Base-by-base conservation (phyloP, 495 filamentous ascomycete species). In the Aspergillus avenaceus region DNA sequence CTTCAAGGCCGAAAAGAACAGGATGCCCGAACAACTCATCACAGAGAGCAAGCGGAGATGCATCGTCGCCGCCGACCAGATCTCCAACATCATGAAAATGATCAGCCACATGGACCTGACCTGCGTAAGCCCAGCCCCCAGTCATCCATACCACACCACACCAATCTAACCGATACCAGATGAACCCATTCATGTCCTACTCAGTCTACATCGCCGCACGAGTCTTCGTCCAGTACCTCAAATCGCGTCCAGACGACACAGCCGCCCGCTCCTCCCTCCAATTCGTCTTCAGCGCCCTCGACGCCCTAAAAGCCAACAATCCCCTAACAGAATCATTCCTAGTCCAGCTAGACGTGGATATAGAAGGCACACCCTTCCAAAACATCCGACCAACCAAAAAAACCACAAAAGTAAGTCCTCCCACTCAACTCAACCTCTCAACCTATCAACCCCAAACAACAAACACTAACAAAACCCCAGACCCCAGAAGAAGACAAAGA, bases 131-230 rank as follows among this genome's bases (percentile, higher is more conserved):
- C 21, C 11, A n/a, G 13, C n/a, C n/a, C n/a, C n/a, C n/a, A 8
- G 23, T 31, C 5, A 14, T 79, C 41, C 40, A 13, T 12, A n/a
- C 13, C 48, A 18, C 9, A 6, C 16, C 13, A 16, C 24, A 19
- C 8, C 38, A 21, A 8, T 24, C 64, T 76, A 38, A 77, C 42
- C 5, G 8, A 5, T 38, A 13, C 16, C 60, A 97, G 93, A 88
- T 96, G 84, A 96, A 96, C 56, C 92, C 93, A 0, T 97, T 96
- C 62, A 87, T 93, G 55, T 88, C 91, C 2, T 99, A 97, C 67
- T 96, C 91, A 58, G 75, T 99, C 31, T 99, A 97, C 62, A 90
- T 97, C 24, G 84, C 91, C 8, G 91, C 93, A 32, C 82, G 93
- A 12, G 95, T 97, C 2, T 97, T 97, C 56, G 88, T 97, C 8